Percentiles rank a stretch among this genome's conserved stretches.
These are phyloP conservation scores for Oleoguttula mirabilis DNA, from an alignment of 495 filamentous ascomycete genomes.

Conservation along the genomic window DNA sequence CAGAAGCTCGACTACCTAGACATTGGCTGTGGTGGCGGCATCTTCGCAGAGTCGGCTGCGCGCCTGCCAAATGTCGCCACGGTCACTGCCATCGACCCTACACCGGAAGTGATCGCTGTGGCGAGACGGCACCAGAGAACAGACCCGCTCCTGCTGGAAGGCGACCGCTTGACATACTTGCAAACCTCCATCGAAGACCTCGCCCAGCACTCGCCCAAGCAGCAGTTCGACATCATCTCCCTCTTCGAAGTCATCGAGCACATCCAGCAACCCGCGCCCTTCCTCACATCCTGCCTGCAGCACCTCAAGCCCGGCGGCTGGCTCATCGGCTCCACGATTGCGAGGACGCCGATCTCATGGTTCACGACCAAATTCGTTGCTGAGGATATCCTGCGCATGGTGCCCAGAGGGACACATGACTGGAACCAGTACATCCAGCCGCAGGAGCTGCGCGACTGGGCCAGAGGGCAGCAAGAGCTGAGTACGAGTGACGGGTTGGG, in stretches of 20 bases:
- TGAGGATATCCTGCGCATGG: slow-evolving; percentile 76
- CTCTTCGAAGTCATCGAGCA: slow-evolving; percentile 95
- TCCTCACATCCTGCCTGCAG: slow-evolving; percentile 54
- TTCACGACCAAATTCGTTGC: slow-evolving; percentile 84
- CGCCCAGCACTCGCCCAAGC: slow-evolving; percentile 29
- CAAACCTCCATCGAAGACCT: slow-evolving; percentile 62
- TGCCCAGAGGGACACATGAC: slow-evolving; percentile 86
- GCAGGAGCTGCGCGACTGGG: slow-evolving; percentile 58
- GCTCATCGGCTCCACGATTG: slow-evolving; percentile 83
- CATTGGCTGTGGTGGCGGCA: slow-evolving; percentile 90
- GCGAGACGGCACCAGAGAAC: slow-evolving; percentile 59
- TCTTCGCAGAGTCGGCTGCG: slow-evolving; percentile 87
- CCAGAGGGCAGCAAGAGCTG: slow-evolving; percentile 34
- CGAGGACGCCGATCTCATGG: slow-evolving; percentile 75
- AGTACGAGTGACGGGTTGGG: slow-evolving; percentile 30
- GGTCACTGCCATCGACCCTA: slow-evolving; percentile 80
- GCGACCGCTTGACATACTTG: slow-evolving; percentile 53
- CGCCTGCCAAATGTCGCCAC: slow-evolving; percentile 51
- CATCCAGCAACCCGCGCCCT: slow-evolving; percentile 56
- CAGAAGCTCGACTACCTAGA: slow-evolving; percentile 62
- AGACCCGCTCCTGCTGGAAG: slow-evolving; percentile 47
- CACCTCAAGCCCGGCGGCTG: slow-evolving; percentile 83
- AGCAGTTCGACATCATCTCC: slow-evolving; percentile 58
- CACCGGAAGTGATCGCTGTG: slow-evolving; percentile 61
- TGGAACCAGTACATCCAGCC: slow-evolving; percentile 93